Base-by-base conservation (phyloP, 805 yeast genomes). In the Komagataella mondaviorum region DNA sequence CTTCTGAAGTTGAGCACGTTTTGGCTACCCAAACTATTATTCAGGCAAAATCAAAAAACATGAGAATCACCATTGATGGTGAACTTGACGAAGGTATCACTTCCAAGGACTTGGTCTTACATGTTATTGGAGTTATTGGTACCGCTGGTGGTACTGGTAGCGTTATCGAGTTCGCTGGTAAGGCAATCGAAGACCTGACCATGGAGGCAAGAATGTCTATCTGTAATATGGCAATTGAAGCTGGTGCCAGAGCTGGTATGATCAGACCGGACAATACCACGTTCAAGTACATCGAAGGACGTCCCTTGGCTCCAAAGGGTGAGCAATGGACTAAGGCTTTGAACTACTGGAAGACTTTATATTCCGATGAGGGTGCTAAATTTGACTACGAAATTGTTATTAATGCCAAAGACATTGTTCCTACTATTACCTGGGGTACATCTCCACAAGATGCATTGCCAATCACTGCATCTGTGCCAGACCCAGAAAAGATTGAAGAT, bases 201-300 rank as follows among this genome's bases (percentile, higher is more conserved):
- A 88, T 93, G 89, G 99, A 93, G 71, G 96, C 98, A 8, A 81
- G 99, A 71, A 93, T 93, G 99, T 89, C 98, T 51, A 93, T 93
- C 75, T 93, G 99, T 78, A 93, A 93, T 68, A 93, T 93, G 99
- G 83, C 98, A 48, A 91, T 93, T 63, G 99, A 93, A 73, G 99
- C 85, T 54, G 99, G 99, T 72, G 99, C 99, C 16, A 84, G 99
- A 73, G 98, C 99, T 23, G 99, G 99, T 71, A 88, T 93, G 97
- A 91, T 93, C 66, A 86, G 84, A 57, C 99, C 99, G 7, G 99
- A 93, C 65, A 85, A 89, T 57, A 81, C 67, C 51, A 91, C 98
- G 24, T 87, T 85, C 62, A 83, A 84, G 54, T 93, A 93, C 70
- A 75, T 93, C 61, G 83, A 90, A 72, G 96, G 95, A 55, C 80